phyloP scores from a whole-genome alignment of 306 rosid genomes.

The Sicyos edulis region DNA sequence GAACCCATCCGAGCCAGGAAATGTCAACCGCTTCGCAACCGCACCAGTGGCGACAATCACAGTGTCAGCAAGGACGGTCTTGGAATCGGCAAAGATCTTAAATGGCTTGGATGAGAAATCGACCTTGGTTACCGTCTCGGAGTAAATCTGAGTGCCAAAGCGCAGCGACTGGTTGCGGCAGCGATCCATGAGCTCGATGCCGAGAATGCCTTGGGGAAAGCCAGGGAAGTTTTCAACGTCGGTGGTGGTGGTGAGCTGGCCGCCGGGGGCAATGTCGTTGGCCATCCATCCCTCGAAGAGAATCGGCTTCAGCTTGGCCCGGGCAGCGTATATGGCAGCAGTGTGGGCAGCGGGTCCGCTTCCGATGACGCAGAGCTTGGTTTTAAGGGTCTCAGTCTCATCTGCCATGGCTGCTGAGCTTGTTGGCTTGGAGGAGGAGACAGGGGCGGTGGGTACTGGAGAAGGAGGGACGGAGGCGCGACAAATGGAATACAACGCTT shows the following conservation, averaged over 20 bases:
- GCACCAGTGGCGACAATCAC: conserved; percentile 73
- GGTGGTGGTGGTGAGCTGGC: conserved; percentile 87
- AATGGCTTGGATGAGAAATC: conserved; percentile 62
- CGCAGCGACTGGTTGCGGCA: conserved; percentile 61
- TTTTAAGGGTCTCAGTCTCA: conserved; percentile 33
- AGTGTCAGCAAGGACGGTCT: conserved; percentile 31
- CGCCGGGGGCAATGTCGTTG: conserved; percentile 78
- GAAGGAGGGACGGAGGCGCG: conserved; percentile 15
- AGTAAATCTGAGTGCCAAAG: conserved; percentile 68
- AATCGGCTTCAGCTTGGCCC: conserved; percentile 79
- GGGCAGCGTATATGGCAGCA: conserved; percentile 73
- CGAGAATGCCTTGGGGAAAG: conserved; percentile 64
- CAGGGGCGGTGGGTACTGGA: conserved; percentile 14
- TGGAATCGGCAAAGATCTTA: conserved; percentile 50
- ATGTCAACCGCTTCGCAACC: conserved; percentile 60
- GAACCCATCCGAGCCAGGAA: conserved; percentile 57
- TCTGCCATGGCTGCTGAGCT: conserved; percentile 24
- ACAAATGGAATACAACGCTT: not conserved
- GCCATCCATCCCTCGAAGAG: conserved; percentile 98
- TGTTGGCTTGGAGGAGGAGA: not conserved
- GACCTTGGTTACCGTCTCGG: conserved; percentile 66
- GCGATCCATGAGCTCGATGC: conserved; percentile 65
- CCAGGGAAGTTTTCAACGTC: conserved; percentile 92
- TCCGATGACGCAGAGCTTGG: conserved; percentile 75
- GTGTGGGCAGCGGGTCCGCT: conserved; percentile 91